These are phyloP conservation scores for Cordyceps cicadae DNA, from an alignment of 2,329 filamentous ascomycete genomes.

Conservation along the genomic window DNA sequence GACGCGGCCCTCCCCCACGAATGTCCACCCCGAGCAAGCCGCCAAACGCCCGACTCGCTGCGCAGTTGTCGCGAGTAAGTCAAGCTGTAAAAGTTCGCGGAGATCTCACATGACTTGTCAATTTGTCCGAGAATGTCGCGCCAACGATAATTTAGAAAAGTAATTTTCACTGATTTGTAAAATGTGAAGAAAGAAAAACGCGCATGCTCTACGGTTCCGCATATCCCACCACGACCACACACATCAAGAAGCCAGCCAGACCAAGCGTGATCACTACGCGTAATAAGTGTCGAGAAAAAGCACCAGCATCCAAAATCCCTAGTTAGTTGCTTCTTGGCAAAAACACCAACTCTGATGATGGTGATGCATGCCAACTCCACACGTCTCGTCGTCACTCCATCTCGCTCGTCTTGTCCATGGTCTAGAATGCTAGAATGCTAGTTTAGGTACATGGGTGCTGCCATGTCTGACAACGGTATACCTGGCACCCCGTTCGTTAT, in stretches of 20 bases:
- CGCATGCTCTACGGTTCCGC: neutral
- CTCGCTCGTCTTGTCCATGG: neutral
- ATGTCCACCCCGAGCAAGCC: neutral
- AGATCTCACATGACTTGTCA: neutral
- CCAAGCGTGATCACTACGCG: neutral
- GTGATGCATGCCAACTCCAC: neutral
- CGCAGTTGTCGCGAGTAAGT: neutral
- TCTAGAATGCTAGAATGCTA: neutral
- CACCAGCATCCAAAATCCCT: neutral
- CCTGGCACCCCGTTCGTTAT: neutral
- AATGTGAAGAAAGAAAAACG: neutral
- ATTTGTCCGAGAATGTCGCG: neutral
- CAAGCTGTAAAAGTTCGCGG: neutral
- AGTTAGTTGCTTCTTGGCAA: neutral
- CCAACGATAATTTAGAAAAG: neutral
- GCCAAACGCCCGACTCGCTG: neutral
- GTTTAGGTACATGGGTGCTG: neutral
- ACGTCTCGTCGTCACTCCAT: neutral
- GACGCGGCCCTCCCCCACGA: slow-evolving; percentile 5
- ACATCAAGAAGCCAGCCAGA: no score
- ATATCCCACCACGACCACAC: neutral
- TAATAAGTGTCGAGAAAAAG: neutral
- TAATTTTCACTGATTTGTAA: neutral
- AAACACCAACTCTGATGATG: neutral
- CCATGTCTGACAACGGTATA: neutral